Conservation (phyloP, 768 basidiomycete genomes). For the Mycena metata region DNA sequence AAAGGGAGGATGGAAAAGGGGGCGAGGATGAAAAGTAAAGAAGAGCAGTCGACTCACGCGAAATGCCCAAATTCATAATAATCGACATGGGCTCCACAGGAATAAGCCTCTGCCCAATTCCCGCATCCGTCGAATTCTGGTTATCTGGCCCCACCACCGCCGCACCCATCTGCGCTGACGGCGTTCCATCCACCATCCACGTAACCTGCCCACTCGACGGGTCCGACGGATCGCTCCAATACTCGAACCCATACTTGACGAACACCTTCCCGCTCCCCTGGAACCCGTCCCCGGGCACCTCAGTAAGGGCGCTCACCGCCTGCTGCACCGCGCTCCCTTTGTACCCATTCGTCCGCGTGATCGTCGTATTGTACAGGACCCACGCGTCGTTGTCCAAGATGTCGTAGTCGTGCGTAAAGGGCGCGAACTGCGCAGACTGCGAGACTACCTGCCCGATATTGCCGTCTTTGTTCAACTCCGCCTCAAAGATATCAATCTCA, state of each 20-base stretch:
- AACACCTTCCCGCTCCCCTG: constrained; percentile 68
- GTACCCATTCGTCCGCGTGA: constrained; percentile 56
- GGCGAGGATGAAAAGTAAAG: neutral
- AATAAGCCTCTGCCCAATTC: constrained; percentile 69
- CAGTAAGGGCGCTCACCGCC: constrained; percentile 62
- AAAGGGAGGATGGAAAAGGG: neutral
- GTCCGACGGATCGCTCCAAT: constrained; percentile 72
- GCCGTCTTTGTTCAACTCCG: constrained; percentile 70
- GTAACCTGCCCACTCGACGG: constrained; percentile 74
- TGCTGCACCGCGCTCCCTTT: constrained; percentile 73
- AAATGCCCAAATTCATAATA: constrained; percentile 74
- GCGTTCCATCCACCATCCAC: constrained; percentile 76
- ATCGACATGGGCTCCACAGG: constrained; percentile 74
- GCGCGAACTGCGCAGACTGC: constrained; percentile 83
- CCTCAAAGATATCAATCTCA: constrained; percentile 89
- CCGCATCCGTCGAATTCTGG: constrained; percentile 52
- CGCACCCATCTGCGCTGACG: constrained; percentile 66
- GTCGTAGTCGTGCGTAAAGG: constrained; percentile 59
- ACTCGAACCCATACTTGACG: constrained; percentile 78
- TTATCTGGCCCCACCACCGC: constrained; percentile 61
- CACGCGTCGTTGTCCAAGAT: constrained; percentile 51
- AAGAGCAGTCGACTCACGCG: constrained; percentile 63
- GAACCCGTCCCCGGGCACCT: constrained; percentile 66
- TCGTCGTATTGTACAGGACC: constrained; percentile 48
- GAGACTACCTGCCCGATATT: constrained; percentile 69